Evolutionary conservation across 257 asterid genomes (phyloP).

Genomic region (Thymus quinquecostatus): DNA sequence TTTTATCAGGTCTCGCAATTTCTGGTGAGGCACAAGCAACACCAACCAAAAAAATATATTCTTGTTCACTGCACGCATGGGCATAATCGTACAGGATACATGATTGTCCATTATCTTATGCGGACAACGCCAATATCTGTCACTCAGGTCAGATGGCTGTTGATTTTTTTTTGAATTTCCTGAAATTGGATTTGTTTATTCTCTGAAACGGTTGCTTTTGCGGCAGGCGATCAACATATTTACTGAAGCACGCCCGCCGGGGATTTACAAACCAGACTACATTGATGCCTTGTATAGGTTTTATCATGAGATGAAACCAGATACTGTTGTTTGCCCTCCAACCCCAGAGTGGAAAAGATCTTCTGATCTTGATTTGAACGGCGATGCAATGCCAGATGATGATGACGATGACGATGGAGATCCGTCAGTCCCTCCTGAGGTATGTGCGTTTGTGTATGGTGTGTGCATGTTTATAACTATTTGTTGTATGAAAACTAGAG

Average conservation of each 20-base stretch:
- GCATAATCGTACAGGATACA: constrained; percentile 97
- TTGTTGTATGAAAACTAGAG: constrained; percentile 11
- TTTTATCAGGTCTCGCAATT: constrained; percentile 77
- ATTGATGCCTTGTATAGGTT: constrained; percentile 79
- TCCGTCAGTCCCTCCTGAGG: constrained; percentile 59
- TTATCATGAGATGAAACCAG: constrained; percentile 94
- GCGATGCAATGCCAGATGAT: constrained; percentile 94
- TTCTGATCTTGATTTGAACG: constrained; percentile 93
- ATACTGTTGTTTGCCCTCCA: constrained; percentile 73
- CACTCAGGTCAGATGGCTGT: constrained; percentile 65
- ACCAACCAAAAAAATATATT: constrained; percentile 69
- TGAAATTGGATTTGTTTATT: constrained; percentile 10
- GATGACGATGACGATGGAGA: constrained; percentile 79
- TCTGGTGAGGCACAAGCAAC: constrained; percentile 71
- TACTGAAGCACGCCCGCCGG: constrained; percentile 96
- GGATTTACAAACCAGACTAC: constrained; percentile 92
- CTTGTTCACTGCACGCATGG: constrained; percentile 99
- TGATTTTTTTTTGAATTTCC: constrained; percentile 14
- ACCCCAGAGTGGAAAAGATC: constrained; percentile 96
- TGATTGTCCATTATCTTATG: constrained; percentile 95
- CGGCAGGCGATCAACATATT: constrained; percentile 80
- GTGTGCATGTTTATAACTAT: not conserved
- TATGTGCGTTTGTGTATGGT: constrained; percentile 33
- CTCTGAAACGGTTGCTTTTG: constrained; percentile 24
- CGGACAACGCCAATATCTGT: constrained; percentile 75